Percentiles rank a stretch among this genome's conserved stretches.
Evolutionary conservation across 176 grass and related monocot genomes (phyloP).

Genomic region (Carex myosuroides): DNA sequence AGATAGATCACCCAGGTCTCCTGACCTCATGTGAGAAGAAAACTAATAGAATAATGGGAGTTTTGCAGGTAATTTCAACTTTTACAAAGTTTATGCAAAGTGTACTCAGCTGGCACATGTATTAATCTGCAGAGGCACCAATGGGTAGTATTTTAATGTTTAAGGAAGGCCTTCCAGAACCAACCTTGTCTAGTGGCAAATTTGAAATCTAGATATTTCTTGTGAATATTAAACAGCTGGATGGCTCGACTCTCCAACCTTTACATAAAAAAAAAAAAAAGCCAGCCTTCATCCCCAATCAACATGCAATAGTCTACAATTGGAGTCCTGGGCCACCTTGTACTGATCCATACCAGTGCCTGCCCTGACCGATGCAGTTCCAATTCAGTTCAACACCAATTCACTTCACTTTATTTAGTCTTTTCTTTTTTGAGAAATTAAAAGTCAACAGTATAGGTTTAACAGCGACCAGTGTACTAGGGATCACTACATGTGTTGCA

Average conservation of each 20-base stretch:
- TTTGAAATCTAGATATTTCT: too few relatives aligned
- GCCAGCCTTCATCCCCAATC: background rate
- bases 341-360: background rate
- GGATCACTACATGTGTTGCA: background rate
- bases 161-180: background rate
- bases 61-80: background rate
- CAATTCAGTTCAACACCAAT: background rate
- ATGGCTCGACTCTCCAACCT: background rate
- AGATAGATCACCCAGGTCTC: background rate
- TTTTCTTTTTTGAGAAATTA: background rate
- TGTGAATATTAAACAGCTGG: too few relatives aligned
- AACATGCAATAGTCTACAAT: background rate
- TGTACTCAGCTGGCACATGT: background rate
- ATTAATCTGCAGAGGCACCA: background rate
- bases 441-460: background rate
- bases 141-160: background rate
- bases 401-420: background rate
- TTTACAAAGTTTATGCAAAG: background rate
- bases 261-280: too few relatives aligned
- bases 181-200: too few relatives aligned
- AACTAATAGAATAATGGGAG: background rate
- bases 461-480: background rate
- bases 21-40: background rate
- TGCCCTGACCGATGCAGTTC: background rate
- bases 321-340: background rate